Conservation (phyloP, 2,329 filamentous ascomycete genomes). For the Lachnellula hyalina region DNA sequence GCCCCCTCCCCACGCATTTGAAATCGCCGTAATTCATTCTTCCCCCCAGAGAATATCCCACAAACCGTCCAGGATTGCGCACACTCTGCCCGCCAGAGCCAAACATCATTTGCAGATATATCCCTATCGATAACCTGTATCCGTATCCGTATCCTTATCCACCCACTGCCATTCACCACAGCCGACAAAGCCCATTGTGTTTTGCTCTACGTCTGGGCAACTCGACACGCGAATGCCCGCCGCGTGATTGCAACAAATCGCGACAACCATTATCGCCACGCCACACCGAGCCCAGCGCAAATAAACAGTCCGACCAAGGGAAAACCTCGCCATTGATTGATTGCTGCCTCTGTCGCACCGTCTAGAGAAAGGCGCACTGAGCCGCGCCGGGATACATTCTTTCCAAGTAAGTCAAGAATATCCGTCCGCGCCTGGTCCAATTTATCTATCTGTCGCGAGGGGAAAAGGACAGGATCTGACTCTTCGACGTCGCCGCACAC, state of each 20-base stretch:
- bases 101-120: neutral
- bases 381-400: neutral
- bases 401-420: neutral
- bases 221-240: conserved; percentile 2
- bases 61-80: conserved; percentile 10
- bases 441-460: neutral
- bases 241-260: conserved; percentile 11
- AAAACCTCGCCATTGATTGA: conserved; percentile 7
- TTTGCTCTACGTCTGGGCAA: too few species aligned
- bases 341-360: conserved; percentile 7
- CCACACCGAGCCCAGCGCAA: conserved; percentile 5
- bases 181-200: too few species aligned
- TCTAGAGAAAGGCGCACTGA: neutral
- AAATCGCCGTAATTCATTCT: too few species aligned
- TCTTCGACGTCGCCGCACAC: neutral
- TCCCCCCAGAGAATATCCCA: neutral
- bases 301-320: conserved; percentile 9
- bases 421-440: neutral
- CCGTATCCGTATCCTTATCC: neutral
- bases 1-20: too few species aligned
- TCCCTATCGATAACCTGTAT: neutral
- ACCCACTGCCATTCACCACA: too few species aligned
- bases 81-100: neutral
- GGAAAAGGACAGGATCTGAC: neutral
- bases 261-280: conserved; percentile 6